Conservation (phyloP, 2,329 filamentous ascomycete species). For the Monilinia aucupariae region DNA sequence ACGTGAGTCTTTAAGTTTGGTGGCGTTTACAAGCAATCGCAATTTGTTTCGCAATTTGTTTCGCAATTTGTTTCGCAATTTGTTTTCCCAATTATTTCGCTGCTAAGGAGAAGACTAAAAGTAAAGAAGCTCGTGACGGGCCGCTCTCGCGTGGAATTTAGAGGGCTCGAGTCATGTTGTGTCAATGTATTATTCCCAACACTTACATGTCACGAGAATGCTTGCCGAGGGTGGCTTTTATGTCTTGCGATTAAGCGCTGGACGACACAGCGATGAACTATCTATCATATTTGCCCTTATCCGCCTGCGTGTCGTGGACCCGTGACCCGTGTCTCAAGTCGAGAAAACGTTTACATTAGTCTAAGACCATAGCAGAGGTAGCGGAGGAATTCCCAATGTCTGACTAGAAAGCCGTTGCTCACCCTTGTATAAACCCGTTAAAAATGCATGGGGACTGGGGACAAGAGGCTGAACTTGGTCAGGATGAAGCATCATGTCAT, state of each 20-base stretch:
- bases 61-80: neutral
- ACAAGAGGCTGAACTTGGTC: neutral
- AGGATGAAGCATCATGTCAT: neutral
- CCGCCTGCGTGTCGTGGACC: neutral
- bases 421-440: neutral
- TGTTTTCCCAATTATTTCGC: no score
- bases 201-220: neutral
- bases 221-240: conserved; percentile 1
- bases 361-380: neutral
- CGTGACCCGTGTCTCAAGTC: neutral
- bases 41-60: no score
- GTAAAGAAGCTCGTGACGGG: neutral
- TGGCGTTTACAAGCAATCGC: neutral
- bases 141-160: neutral
- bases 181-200: no score
- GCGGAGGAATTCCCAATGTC: neutral
- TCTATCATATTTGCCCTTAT: neutral
- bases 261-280: neutral
- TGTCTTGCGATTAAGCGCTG: conserved; percentile 7
- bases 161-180: neutral
- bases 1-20: conserved; percentile 1
- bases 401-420: neutral
- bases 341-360: neutral
- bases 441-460: neutral
- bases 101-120: neutral